Evolutionary conservation across 768 basidiomycete genomes (phyloP).

Genomic region (Mrakia hoshinonis): DNA sequence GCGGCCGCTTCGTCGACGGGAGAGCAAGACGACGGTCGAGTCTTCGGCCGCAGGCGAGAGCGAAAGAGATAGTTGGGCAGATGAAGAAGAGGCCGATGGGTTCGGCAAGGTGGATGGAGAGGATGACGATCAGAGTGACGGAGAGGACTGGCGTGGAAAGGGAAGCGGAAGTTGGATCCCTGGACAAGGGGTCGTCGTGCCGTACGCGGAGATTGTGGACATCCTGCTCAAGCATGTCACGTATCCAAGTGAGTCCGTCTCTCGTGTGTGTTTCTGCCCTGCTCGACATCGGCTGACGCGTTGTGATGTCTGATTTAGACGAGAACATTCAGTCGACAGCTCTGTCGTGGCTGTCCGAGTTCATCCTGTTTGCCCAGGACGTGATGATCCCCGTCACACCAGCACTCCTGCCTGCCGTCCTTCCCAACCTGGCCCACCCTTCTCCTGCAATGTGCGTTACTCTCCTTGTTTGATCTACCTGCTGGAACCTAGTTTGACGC

Average conservation of each 20-base stretch:
- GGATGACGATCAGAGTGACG: slow-evolving; percentile 37
- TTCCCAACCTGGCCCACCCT: slow-evolving; percentile 81
- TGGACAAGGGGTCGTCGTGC: slow-evolving; percentile 84
- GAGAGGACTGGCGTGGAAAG: slow-evolving; percentile 40
- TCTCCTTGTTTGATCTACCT: slow-evolving; percentile 47
- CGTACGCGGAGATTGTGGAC: slow-evolving; percentile 85
- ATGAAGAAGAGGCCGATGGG: slow-evolving; percentile 23
- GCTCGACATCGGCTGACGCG: neutral
- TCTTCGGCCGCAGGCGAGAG: slow-evolving; percentile 15
- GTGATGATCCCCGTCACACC: slow-evolving; percentile 93
- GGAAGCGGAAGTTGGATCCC: slow-evolving; percentile 58
- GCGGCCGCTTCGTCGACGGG: slow-evolving; percentile 38
- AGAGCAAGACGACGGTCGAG: slow-evolving; percentile 34
- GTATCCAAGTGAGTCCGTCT: slow-evolving; percentile 56
- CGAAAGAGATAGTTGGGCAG: slow-evolving; percentile 16
- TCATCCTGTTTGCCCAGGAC: slow-evolving; percentile 75
- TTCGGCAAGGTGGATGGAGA: slow-evolving; percentile 28
- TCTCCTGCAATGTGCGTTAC: slow-evolving; percentile 15
- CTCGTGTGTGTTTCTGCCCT: slow-evolving; percentile 4
- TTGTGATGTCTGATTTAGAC: slow-evolving; percentile 47
- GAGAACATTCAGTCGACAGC: slow-evolving; percentile 92
- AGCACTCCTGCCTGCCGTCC: slow-evolving; percentile 79
- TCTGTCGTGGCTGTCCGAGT: slow-evolving; percentile 85
- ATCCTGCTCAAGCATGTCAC: slow-evolving; percentile 78
- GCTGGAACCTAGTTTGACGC: neutral